phyloP scores from a whole-genome alignment of 2,329 filamentous ascomycete genomes.

The Xylariaceae sp. region DNA sequence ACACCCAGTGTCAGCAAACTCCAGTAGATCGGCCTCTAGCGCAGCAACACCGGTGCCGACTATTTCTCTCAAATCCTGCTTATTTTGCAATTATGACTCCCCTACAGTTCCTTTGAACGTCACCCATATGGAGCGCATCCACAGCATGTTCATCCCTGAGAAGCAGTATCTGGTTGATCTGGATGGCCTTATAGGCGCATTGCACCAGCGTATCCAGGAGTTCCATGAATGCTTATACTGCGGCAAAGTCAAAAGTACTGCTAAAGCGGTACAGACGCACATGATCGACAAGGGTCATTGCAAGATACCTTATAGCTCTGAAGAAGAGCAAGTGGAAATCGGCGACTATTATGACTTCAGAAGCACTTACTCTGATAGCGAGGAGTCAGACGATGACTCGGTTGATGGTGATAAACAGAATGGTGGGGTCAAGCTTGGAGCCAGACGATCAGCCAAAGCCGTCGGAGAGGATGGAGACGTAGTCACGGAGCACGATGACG shows the following conservation, averaged over 20 bases:
- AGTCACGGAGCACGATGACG: slow-evolving; percentile 65
- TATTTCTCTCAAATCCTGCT: slow-evolving; percentile 61
- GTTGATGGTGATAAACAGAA: slow-evolving; percentile 52
- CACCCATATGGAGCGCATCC: slow-evolving; percentile 86
- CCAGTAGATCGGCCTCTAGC: slow-evolving; percentile 48
- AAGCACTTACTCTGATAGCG: slow-evolving; percentile 88
- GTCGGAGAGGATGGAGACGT: slow-evolving; percentile 58
- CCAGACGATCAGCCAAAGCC: slow-evolving; percentile 56
- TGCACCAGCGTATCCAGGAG: slow-evolving; percentile 79
- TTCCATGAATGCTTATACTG: slow-evolving; percentile 87
- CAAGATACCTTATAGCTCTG: slow-evolving; percentile 89
- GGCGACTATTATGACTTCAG: slow-evolving; percentile 98
- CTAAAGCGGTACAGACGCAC: slow-evolving; percentile 85
- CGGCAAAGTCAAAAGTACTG: slow-evolving; percentile 77
- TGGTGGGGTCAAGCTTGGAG: slow-evolving; percentile 71
- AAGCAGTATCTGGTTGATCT: slow-evolving; percentile 79
- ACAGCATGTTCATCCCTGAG: slow-evolving; percentile 96
- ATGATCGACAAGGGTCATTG: slow-evolving; percentile 98
- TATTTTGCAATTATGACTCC: slow-evolving; percentile 92
- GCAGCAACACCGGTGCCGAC: slow-evolving; percentile 43
- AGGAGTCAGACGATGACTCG: slow-evolving; percentile 60
- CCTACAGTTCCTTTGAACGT: slow-evolving; percentile 75
- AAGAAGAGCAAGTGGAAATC: slow-evolving; percentile 90
- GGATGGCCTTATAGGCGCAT: slow-evolving; percentile 76
- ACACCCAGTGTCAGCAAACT: slow-evolving; percentile 43